phyloP scores from a whole-genome alignment of 2,329 filamentous ascomycete genomes.

The Pleurostoma richardsiae region DNA sequence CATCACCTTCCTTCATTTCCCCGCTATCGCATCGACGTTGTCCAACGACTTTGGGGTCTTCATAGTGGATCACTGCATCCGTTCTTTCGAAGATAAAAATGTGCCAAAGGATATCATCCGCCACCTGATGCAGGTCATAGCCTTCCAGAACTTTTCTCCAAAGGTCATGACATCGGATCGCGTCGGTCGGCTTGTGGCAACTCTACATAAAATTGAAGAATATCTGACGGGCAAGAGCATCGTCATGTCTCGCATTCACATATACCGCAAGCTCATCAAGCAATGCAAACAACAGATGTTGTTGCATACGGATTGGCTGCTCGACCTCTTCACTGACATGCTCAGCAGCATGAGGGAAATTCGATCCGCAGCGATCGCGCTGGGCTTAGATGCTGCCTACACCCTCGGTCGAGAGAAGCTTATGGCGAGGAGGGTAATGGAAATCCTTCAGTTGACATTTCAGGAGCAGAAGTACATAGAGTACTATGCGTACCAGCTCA shows the following conservation, averaged over 20 bases:
- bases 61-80: slow-evolving; percentile 75
- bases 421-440: slow-evolving; percentile 61
- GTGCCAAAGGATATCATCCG: slow-evolving; percentile 74
- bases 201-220: slow-evolving; percentile 67
- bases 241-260: slow-evolving; percentile 67
- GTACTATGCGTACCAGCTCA: slow-evolving; percentile 63
- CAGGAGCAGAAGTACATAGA: slow-evolving; percentile 65
- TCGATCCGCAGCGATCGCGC: slow-evolving; percentile 64
- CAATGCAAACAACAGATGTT: slow-evolving; percentile 69
- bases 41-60: slow-evolving; percentile 75
- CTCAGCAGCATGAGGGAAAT: slow-evolving; percentile 75
- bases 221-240: slow-evolving; percentile 77
- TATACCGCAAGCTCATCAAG: slow-evolving; percentile 73
- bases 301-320: slow-evolving; percentile 70
- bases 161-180: slow-evolving; percentile 71
- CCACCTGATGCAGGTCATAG: slow-evolving; percentile 75
- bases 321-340: slow-evolving; percentile 77
- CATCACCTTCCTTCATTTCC: slow-evolving; percentile 70
- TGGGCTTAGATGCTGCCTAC: slow-evolving; percentile 68
- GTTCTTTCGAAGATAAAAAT: slow-evolving; percentile 61
- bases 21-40: slow-evolving; percentile 64
- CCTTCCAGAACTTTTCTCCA: slow-evolving; percentile 70
- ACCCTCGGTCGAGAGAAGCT: slow-evolving; percentile 63
- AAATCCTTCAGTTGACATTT: slow-evolving; percentile 54
- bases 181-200: slow-evolving; percentile 63